These are phyloP conservation scores for Eucalyptus melliodora DNA, from an alignment of 345 rosid genomes.

Conservation along the genomic window DNA sequence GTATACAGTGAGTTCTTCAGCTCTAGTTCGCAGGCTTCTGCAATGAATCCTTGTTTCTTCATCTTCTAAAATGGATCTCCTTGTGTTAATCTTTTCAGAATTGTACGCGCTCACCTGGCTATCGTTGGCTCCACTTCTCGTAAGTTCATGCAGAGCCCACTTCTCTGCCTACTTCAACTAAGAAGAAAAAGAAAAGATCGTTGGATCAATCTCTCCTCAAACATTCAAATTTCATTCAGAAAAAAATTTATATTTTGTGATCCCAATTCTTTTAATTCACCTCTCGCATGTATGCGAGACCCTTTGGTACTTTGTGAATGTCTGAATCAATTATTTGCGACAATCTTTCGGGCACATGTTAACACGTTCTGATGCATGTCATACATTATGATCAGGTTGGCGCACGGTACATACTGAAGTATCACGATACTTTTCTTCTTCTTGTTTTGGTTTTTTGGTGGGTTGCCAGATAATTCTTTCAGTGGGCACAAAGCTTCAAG, in stretches of 20 bases:
- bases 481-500: conserved; percentile 48
- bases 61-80: neutral
- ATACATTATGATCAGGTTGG: neutral
- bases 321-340: neutral
- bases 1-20: conserved; percentile 20
- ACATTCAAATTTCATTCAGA: neutral
- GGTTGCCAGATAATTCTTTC: conserved; percentile 24
- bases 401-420: neutral
- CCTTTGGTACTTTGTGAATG: neutral
- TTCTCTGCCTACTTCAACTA: neutral
- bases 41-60: neutral
- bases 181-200: neutral
- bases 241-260: neutral
- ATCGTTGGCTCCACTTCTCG: conserved; percentile 19
- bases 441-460: neutral
- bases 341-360: neutral
- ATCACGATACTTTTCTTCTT: neutral
- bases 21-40: neutral
- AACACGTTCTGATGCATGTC: neutral
- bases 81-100: conserved; percentile 3
- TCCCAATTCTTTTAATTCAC: neutral
- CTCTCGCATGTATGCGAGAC: neutral
- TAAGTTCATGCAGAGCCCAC: neutral
- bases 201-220: neutral
- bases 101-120: conserved; percentile 41